Percentiles rank a stretch among this genome's conserved stretches.
Conservation (phyloP, 2,329 filamentous ascomycete species). For the Juglanconis sp. region DNA sequence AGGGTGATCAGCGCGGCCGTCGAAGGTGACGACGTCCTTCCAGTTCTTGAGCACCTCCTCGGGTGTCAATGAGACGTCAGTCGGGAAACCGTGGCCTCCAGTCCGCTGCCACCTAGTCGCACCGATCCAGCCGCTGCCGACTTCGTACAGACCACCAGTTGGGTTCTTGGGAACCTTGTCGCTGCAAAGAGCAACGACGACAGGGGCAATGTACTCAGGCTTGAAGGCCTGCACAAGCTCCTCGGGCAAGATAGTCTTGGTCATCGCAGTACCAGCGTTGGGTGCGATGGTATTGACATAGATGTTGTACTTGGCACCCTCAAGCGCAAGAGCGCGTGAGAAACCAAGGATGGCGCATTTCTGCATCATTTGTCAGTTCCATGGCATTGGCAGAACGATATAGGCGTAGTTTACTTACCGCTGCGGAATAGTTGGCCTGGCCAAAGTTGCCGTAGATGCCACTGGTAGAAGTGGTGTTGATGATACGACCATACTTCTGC, state of each 20-base stretch:
- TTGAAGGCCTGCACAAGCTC: constrained; percentile 99
- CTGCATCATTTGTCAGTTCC: constrained; percentile 41
- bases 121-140: constrained; percentile 89
- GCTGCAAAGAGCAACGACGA: constrained; percentile 79
- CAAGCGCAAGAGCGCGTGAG: constrained; percentile 85
- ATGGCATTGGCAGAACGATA: background rate
- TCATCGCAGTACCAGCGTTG: constrained; percentile 96
- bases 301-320: constrained; percentile 97
- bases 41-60: constrained; percentile 77
- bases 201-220: constrained; percentile 94
- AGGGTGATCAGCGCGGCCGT: constrained; percentile 83
- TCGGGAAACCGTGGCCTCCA: constrained; percentile 85
- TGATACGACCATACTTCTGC: constrained; percentile 95
- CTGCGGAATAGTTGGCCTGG: constrained; percentile 94
- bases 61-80: constrained; percentile 78
- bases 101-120: constrained; percentile 92
- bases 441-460: constrained; percentile 99
- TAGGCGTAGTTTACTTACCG: constrained; percentile 50
- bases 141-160: constrained; percentile 88
- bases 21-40: constrained; percentile 80
- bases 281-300: constrained; percentile 97
- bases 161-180: constrained; percentile 82
- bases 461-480: constrained; percentile 95
- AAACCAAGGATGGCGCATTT: constrained; percentile 94
- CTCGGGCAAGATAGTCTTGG: constrained; percentile 87